phyloP scores from a whole-genome alignment of 2,329 filamentous ascomycete species.

The Fusarium euwallaceae region DNA sequence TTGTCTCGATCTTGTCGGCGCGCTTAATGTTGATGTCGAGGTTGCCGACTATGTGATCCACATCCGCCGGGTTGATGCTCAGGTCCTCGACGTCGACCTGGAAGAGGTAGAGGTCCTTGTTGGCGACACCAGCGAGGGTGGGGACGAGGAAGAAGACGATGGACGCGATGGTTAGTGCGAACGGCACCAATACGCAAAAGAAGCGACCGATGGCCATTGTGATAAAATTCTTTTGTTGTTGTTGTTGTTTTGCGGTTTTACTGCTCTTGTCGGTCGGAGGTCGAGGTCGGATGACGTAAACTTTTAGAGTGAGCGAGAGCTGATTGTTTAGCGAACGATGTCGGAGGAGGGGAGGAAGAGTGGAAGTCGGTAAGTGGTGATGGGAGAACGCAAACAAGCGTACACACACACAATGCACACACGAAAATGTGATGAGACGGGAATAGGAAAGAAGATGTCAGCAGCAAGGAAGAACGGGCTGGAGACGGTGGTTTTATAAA shows the following conservation, averaged over 20 bases:
- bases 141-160: constrained; percentile 76
- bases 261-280: constrained; percentile 10
- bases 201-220: constrained; percentile 78
- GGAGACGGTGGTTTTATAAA: constrained; percentile 41
- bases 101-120: constrained; percentile 70
- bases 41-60: constrained; percentile 53
- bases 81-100: constrained; percentile 74
- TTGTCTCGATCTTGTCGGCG: constrained; percentile 49
- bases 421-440: constrained; percentile 19
- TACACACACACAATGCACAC: constrained; percentile 7
- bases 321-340: constrained; percentile 30
- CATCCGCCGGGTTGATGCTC: constrained; percentile 52
- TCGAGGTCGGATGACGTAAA: constrained; percentile 43
- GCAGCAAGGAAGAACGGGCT: constrained; percentile 18
- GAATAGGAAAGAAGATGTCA: constrained; percentile 9
- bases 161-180: constrained; percentile 82
- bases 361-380: background rate
- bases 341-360: constrained; percentile 7
- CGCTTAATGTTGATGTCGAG: constrained; percentile 43
- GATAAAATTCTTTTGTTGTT: background rate
- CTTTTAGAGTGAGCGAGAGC: constrained; percentile 31
- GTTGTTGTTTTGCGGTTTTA: constrained; percentile 10
- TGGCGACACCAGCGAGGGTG: constrained; percentile 67
- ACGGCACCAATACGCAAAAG: constrained; percentile 88
- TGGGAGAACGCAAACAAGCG: constrained; percentile 19